Percentiles rank a stretch among this genome's conserved stretches.
Evolutionary conservation across 805 yeast genomes (phyloP).

Genomic region (Hanseniaspora meyeri): DNA sequence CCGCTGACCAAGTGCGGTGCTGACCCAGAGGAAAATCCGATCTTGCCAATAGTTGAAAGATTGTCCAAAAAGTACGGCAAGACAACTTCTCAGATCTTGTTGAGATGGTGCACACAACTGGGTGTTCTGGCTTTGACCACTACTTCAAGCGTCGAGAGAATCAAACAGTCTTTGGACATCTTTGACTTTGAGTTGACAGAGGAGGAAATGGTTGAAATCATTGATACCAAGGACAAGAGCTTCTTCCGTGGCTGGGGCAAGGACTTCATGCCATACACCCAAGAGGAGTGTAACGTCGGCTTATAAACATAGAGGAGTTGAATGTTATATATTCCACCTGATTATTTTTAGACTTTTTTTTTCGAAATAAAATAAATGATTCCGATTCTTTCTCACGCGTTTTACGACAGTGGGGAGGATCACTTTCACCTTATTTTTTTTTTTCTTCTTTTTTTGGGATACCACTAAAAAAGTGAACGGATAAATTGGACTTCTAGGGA

Average conservation of each 20-base stretch:
- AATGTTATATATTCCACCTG: neutral
- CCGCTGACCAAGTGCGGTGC: constrained; percentile 40
- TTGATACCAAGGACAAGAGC: constrained; percentile 28
- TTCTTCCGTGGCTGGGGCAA: constrained; percentile 18
- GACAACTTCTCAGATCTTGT: constrained; percentile 44
- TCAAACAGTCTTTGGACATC: constrained; percentile 41
- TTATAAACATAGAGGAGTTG: neutral
- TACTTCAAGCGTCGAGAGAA: constrained; percentile 40
- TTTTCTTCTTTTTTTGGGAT: too few species aligned
- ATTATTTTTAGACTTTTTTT: neutral
- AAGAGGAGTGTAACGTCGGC: constrained; percentile 12
- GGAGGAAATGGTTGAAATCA: constrained; percentile 35
- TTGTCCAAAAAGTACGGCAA: constrained; percentile 42
- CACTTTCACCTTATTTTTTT: too few species aligned
- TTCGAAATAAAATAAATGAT: neutral
- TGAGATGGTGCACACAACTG: constrained; percentile 54
- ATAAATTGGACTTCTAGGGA: too few species aligned
- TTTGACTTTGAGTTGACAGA: constrained; percentile 39
- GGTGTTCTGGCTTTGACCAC: constrained; percentile 59
- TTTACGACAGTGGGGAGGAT: too few species aligned
- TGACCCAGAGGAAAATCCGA: constrained; percentile 28
- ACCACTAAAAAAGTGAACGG: too few species aligned
- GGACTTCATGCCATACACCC: neutral
- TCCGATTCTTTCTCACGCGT: neutral
- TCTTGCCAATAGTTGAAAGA: constrained; percentile 29